A percentile compares a stretch with the other conserved stretches of the same genome.
Evolutionary conservation across 2,329 filamentous ascomycete species (phyloP).

Genomic region (Microcyclospora pomicola): DNA sequence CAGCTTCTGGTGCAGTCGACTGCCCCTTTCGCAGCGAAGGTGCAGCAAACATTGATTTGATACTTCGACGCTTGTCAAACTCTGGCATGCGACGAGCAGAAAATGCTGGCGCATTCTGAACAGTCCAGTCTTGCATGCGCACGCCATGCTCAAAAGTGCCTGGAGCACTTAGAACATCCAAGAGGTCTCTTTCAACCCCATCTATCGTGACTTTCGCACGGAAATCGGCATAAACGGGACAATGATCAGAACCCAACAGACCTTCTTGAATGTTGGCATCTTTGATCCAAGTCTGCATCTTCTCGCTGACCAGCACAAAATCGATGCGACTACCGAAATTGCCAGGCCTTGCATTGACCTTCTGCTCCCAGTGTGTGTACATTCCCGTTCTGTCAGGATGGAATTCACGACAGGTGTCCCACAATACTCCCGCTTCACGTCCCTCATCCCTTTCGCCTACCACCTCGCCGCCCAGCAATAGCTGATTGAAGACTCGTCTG

Average conservation of each 20-base stretch:
- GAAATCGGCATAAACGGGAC: conserved; percentile 71
- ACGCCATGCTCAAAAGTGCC: conserved; percentile 57
- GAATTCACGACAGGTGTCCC: conserved; percentile 72
- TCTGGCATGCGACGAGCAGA: conserved; percentile 79
- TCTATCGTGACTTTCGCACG: conserved; percentile 44
- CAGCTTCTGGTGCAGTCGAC: conserved; percentile 2
- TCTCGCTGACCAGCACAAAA: conserved; percentile 71
- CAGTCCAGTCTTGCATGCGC: conserved; percentile 51
- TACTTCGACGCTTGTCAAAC: conserved; percentile 70
- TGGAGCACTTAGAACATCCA: conserved; percentile 64
- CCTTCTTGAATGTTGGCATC: conserved; percentile 84
- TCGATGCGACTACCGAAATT: conserved; percentile 91
- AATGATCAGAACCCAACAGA: conserved; percentile 88
- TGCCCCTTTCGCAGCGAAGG: conserved; percentile 31
- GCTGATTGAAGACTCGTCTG: conserved; percentile 69
- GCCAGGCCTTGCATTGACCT: conserved; percentile 84
- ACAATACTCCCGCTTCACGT: conserved; percentile 57
- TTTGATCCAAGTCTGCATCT: conserved; percentile 66
- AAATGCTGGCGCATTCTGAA: conserved; percentile 53
- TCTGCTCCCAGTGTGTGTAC: conserved; percentile 97
- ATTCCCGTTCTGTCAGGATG: conserved; percentile 71
- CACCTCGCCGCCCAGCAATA: conserved; percentile 62
- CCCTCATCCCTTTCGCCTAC: conserved; percentile 52
- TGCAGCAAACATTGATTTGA: conserved; percentile 77
- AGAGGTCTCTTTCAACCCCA: conserved; percentile 36